Conservation (phyloP, 495 filamentous ascomycete species). For the Astrothelium subdiscretum region DNA sequence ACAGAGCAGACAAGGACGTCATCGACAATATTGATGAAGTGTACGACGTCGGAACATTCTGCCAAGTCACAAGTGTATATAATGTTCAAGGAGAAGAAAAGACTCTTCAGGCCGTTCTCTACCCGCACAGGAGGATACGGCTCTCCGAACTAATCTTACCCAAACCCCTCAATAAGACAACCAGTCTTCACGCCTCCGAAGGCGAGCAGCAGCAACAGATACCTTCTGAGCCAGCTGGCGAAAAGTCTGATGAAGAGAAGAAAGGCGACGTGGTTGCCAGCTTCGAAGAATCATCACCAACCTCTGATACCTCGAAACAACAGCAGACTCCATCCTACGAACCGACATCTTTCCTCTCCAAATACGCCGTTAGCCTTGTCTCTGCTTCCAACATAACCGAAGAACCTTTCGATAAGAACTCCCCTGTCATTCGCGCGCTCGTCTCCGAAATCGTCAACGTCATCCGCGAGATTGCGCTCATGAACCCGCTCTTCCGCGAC, state of each 20-base stretch:
- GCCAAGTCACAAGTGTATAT: slow-evolving; percentile 91
- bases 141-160: slow-evolving; percentile 70
- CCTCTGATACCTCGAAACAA: not conserved
- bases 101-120: slow-evolving; percentile 77
- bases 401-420: slow-evolving; percentile 81
- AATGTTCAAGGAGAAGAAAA: slow-evolving; percentile 65
- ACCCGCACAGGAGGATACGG: slow-evolving; percentile 90
- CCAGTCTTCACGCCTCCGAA: slow-evolving; percentile 19
- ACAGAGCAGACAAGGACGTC: slow-evolving; percentile 79
- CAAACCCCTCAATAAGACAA: slow-evolving; percentile 24
- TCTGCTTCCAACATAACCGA: slow-evolving; percentile 89
- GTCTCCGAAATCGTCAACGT: slow-evolving; percentile 97
- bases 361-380: slow-evolving; percentile 82
- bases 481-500: slow-evolving; percentile 93
- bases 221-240: slow-evolving; percentile 35
- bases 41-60: slow-evolving; percentile 91
- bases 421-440: slow-evolving; percentile 71
- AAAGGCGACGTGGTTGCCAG: slow-evolving; percentile 92
- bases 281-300: slow-evolving; percentile 63
- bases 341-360: slow-evolving; percentile 79
- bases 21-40: slow-evolving; percentile 83
- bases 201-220: slow-evolving; percentile 21
- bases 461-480: slow-evolving; percentile 86
- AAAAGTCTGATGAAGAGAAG: slow-evolving; percentile 51
- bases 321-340: slow-evolving; percentile 43